Evolutionary conservation across 179 eudicot species (phyloP), one percentile per base, ranked within the genome.

Genomic region (Monotropa hypopitys): DNA sequence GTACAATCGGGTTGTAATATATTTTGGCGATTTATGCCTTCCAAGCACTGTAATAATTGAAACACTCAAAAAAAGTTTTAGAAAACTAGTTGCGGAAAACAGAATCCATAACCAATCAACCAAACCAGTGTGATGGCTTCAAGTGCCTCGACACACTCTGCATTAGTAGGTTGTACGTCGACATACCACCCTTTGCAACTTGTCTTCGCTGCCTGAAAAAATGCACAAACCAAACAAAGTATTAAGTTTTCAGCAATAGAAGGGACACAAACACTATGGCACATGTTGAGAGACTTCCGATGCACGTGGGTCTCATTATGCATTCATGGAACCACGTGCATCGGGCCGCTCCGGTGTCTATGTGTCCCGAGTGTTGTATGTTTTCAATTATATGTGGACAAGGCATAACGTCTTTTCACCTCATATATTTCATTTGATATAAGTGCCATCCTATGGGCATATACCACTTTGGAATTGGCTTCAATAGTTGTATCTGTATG

Each of bases 1-100:
- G 21, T 30, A 50, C 79, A 76, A 30, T 46, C n/a, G 51, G 79
- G 79, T 69, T n/a, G 45, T 61, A 76, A 65, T 49, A 63, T 47
- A 43, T 66, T 40, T 32, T 65, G 53, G 0, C n/a, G 7, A 61
- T 23, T 7, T 49, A 76, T 45, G 32, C 65, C 46, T 32, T 76
- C 18, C 6, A 76, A 13, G 40, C 20, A 28, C 79, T 76, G 38
- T 43, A 63, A 49, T 38, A n/a, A 54, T 38, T 38, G 4, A 5
- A 38, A 38, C 3, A 5, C 40, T 38, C 5, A 12, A 51, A 51
- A 13, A 51, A 1, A 20, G 3, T 16, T 51, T 51, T 51, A 16
- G n/a, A 51, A 51, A 51, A 51, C 18, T 4, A 51, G 5, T 15
- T 16, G 46, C 38, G 45, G 8, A 35, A 28, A 28, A 10, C 33